Evolutionary conservation across 1,139 yeast species (phyloP).

Genomic region (Fermentozyma sake): DNA sequence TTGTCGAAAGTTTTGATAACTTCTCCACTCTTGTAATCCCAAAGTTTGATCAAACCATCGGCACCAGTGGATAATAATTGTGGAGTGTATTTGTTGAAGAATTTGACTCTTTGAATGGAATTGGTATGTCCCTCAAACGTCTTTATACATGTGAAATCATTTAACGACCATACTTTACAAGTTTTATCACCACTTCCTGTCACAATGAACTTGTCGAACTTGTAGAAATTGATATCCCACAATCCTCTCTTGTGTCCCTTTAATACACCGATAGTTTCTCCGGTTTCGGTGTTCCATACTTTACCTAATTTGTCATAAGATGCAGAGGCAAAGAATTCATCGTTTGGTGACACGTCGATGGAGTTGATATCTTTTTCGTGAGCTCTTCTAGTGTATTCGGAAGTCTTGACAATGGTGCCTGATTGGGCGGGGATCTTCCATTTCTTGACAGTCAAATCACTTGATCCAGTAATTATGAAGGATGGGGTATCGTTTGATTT

Average conservation of each 20-base stretch:
- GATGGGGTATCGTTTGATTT: conserved; percentile 56
- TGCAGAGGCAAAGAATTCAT: conserved; percentile 84
- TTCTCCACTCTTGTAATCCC: conserved; percentile 82
- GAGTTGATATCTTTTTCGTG: conserved; percentile 95
- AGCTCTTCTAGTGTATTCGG: conserved; percentile 88
- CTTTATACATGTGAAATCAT: conserved; percentile 66
- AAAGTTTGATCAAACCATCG: conserved; percentile 85
- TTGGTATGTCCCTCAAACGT: conserved; percentile 95
- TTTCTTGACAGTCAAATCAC: conserved; percentile 84
- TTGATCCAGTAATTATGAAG: conserved; percentile 79
- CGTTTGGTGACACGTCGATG: conserved; percentile 83
- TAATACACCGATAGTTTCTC: conserved; percentile 80
- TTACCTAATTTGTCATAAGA: conserved; percentile 93
- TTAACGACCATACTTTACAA: conserved; percentile 81
- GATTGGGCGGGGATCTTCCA: conserved; percentile 65
- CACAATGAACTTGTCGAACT: conserved; percentile 66
- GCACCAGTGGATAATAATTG: conserved; percentile 87
- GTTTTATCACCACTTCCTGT: conserved; percentile 93
- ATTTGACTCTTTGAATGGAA: conserved; percentile 78
- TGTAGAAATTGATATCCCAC: conserved; percentile 86
- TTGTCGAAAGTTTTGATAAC: conserved; percentile 72
- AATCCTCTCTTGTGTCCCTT: conserved; percentile 92
- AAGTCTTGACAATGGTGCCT: conserved; percentile 36
- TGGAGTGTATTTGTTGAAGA: conserved; percentile 53
- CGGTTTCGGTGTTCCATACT: conserved; percentile 77